A percentile compares a stretch with the other conserved stretches of the same genome.
Evolutionary conservation across 495 filamentous ascomycete genomes (phyloP).

Genomic region (Lepidopterella palustris): DNA sequence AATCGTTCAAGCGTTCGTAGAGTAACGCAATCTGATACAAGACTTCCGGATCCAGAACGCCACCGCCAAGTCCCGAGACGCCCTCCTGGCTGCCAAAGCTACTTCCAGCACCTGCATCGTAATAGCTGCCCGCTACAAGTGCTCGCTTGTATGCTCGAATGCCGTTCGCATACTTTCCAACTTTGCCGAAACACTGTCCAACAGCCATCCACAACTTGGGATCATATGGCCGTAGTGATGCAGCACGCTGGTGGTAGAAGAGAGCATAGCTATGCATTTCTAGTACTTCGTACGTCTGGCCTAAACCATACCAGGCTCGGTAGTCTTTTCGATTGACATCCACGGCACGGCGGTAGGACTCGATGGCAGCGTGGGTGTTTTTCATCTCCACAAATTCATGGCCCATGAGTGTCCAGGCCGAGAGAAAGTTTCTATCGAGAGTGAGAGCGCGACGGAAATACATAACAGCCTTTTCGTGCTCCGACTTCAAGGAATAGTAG

Average conservation of each 20-base stretch:
- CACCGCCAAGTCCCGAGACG: slow-evolving; percentile 33
- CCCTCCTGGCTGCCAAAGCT: slow-evolving; percentile 33
- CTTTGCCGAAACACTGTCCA: slow-evolving; percentile 80
- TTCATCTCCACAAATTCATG: slow-evolving; percentile 99
- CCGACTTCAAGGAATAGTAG: slow-evolving; percentile 87
- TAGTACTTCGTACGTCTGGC: slow-evolving; percentile 94
- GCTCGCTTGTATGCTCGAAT: slow-evolving; percentile 94
- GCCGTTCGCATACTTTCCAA: slow-evolving; percentile 72
- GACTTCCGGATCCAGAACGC: slow-evolving; percentile 79
- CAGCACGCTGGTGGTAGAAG: slow-evolving; percentile 96
- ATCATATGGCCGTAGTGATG: slow-evolving; percentile 83
- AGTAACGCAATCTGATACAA: slow-evolving; percentile 83
- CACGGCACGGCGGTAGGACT: slow-evolving; percentile 91
- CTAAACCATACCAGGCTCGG: slow-evolving; percentile 95
- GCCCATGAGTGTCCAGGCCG: slow-evolving; percentile 98
- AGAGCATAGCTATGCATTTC: slow-evolving; percentile 96
- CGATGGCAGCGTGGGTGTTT: slow-evolving; percentile 97
- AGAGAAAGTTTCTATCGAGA: slow-evolving; percentile 82
- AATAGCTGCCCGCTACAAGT: slow-evolving; percentile 73
- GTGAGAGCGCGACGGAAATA: slow-evolving; percentile 97
- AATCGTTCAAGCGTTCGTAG: slow-evolving; percentile 71
- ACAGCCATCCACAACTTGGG: slow-evolving; percentile 99
- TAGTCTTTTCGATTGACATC: slow-evolving; percentile 96
- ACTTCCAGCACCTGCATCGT: slow-evolving; percentile 49
- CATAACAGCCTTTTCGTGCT: slow-evolving; percentile 96